A percentile compares a stretch with the other conserved stretches of the same genome.
phyloP scores from a whole-genome alignment of 805 yeast species.

The Starmerella etchellsii region DNA sequence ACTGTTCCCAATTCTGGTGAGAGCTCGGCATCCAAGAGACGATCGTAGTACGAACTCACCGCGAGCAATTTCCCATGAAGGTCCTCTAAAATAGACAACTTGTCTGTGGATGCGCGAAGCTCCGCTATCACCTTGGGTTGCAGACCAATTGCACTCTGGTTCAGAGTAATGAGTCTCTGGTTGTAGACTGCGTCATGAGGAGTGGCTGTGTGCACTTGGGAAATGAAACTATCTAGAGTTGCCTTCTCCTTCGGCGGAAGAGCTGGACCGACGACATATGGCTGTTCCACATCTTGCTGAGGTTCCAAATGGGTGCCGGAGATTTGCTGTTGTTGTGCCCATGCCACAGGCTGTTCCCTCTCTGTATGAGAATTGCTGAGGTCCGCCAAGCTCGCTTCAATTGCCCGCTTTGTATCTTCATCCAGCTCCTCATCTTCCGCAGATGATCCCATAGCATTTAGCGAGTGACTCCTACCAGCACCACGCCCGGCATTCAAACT shows the following conservation, averaged over 20 bases:
- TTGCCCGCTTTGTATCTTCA: slow-evolving; percentile 85
- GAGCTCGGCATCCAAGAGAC: slow-evolving; percentile 20
- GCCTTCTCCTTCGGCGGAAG: slow-evolving; percentile 10
- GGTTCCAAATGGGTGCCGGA: too few relatives aligned
- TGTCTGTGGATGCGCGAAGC: slow-evolving; percentile 16
- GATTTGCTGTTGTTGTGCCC: not conserved
- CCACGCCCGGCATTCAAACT: slow-evolving; percentile 46
- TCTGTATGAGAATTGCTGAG: slow-evolving; percentile 23
- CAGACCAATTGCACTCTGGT: slow-evolving; percentile 14
- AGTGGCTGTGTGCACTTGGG: slow-evolving; percentile 11
- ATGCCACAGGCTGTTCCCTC: not conserved
- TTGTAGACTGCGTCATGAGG: slow-evolving; percentile 21
- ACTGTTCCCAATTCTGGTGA: slow-evolving; percentile 8
- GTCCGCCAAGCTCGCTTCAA: slow-evolving; percentile 78
- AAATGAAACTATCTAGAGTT: slow-evolving; percentile 8
- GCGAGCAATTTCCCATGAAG: slow-evolving; percentile 20
- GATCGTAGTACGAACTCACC: slow-evolving; percentile 20
- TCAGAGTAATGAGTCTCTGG: slow-evolving; percentile 12
- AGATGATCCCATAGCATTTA: too few relatives aligned
- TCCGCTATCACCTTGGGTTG: slow-evolving; percentile 21
- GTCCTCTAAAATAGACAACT: slow-evolving; percentile 20
- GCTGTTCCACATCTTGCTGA: not conserved
- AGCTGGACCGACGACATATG: slow-evolving; percentile 1
- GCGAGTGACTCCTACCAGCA: too few relatives aligned
- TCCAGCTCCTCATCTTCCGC: slow-evolving; percentile 49